These are phyloP conservation scores for Solanum lycopersicoides DNA, from an alignment of 257 asterid genomes.

Conservation along the genomic window DNA sequence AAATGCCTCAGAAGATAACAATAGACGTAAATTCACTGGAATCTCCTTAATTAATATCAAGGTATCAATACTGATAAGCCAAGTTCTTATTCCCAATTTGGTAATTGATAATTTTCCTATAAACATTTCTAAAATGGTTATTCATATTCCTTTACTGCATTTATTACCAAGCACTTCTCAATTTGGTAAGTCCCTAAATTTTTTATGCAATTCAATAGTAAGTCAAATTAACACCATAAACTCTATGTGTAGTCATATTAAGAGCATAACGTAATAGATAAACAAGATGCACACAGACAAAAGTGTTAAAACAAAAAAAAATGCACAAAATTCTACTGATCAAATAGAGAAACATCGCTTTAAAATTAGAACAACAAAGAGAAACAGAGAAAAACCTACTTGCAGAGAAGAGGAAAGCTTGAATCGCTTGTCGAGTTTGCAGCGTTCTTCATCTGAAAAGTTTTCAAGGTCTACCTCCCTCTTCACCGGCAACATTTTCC, in stretches of 20 bases:
- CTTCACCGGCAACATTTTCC: slow-evolving; percentile 22
- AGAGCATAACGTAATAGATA: neutral
- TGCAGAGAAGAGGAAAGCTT: slow-evolving; percentile 12
- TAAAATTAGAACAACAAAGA: neutral
- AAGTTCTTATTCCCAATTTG: neutral
- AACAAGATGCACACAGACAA: neutral
- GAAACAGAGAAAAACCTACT: neutral
- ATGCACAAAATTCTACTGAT: neutral
- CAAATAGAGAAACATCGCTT: neutral
- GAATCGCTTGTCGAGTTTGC: slow-evolving; percentile 30
- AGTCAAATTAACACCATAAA: neutral
- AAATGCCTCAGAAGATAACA: neutral
- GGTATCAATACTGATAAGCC: neutral
- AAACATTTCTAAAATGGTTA: neutral
- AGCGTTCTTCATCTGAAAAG: slow-evolving; percentile 28
- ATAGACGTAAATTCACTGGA: neutral
- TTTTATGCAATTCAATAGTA: neutral
- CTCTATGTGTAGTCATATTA: neutral
- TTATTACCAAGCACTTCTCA: neutral
- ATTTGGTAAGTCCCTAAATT: neutral
- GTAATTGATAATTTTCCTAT: neutral
- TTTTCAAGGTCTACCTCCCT: slow-evolving; percentile 20
- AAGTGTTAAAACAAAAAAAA: neutral
- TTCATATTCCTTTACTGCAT: neutral
- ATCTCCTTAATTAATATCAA: neutral